phyloP scores from a whole-genome alignment of 192 early-diverging fungal genomes.

The Umbelopsis sp. region DNA sequence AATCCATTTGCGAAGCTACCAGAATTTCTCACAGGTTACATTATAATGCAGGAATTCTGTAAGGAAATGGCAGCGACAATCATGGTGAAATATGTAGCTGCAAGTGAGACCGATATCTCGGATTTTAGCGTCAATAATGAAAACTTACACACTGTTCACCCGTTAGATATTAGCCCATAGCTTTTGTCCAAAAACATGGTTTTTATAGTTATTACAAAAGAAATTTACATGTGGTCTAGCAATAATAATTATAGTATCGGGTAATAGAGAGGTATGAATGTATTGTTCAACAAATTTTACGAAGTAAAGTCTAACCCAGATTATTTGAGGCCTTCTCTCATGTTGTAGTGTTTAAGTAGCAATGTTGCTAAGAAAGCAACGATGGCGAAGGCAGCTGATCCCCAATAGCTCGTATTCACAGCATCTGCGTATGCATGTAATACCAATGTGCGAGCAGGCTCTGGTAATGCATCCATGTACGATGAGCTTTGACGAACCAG shows the following conservation, averaged over 20 bases:
- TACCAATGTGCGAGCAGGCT: slow-evolving; percentile 14
- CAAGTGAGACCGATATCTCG: neutral
- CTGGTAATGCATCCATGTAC: slow-evolving; percentile 19
- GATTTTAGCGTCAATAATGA: neutral
- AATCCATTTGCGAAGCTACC: slow-evolving; percentile 40
- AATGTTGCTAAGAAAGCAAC: slow-evolving; percentile 20
- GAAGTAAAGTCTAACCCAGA: neutral
- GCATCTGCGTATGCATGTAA: slow-evolving; percentile 30
- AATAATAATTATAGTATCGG: neutral
- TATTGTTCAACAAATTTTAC: neutral
- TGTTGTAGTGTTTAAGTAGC: slow-evolving; percentile 29
- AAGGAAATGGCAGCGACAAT: slow-evolving; percentile 62
- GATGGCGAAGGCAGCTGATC: slow-evolving; percentile 24
- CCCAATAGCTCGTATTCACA: slow-evolving; percentile 26
- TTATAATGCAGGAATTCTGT: slow-evolving; percentile 63
- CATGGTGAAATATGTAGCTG: slow-evolving; percentile 33
- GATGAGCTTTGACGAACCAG: slow-evolving; percentile 30
- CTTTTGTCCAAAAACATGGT: neutral
- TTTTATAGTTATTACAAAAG: neutral
- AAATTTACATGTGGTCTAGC: no score
- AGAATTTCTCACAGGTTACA: slow-evolving; percentile 57
- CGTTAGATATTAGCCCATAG: neutral
- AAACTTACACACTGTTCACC: neutral
- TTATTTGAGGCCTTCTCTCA: slow-evolving; percentile 18
- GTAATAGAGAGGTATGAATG: neutral